phyloP scores from a whole-genome alignment of 352 stramenopile species.

The Saprolegnia parasitica region DNA sequence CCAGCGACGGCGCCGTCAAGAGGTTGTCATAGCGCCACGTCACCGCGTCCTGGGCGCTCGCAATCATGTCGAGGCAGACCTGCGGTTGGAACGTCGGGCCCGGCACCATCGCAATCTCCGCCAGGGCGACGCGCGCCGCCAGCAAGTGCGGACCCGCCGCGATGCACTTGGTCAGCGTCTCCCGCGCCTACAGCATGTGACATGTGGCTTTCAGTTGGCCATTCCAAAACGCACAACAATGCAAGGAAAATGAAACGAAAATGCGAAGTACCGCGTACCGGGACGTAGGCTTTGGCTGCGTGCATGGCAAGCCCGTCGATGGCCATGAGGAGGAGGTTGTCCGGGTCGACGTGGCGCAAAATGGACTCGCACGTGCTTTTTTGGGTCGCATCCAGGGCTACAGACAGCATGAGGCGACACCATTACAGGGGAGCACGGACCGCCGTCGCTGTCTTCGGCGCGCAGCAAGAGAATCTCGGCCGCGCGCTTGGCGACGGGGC shows the following conservation, averaged over 20 bases:
- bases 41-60: constrained; percentile 4
- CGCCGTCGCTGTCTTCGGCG: constrained; percentile 61
- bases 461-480: constrained; percentile 66
- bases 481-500: constrained; percentile 50
- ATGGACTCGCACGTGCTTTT: constrained; percentile 1
- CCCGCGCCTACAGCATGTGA: constrained; percentile 6
- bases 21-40: constrained; percentile 16
- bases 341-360: constrained; percentile 9
- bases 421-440: constrained; percentile 36
- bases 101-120: background rate
- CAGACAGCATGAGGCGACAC: background rate
- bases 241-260: background rate
- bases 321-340: constrained; percentile 1
- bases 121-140: constrained; percentile 11
- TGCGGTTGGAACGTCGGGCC: constrained; percentile 9
- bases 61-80: constrained; percentile 23
- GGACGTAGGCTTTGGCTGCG: constrained; percentile 19
- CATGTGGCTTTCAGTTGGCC: background rate
- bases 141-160: constrained; percentile 8
- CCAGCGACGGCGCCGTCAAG: constrained; percentile 9
- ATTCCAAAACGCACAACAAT: background rate
- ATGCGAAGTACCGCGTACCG: background rate
- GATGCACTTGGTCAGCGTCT: constrained; percentile 3
- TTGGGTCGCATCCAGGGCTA: constrained; percentile 24
- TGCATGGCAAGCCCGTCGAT: constrained; percentile 18